phyloP scores from a whole-genome alignment of 202 grass and related monocot species.

The Carex sylvatica region DNA sequence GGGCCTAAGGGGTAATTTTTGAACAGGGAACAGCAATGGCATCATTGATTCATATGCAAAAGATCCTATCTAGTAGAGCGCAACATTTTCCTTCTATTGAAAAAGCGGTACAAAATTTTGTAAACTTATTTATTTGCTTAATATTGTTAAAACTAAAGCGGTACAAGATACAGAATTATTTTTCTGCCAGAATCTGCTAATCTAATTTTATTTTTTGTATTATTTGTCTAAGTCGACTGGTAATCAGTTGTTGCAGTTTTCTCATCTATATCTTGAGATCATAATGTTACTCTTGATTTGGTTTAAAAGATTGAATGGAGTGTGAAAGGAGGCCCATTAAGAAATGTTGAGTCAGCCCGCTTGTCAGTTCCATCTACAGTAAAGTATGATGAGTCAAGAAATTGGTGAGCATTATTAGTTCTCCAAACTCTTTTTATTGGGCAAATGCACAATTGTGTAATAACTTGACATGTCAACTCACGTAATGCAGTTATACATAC shows the following conservation, averaged over 20 bases:
- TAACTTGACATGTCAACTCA: background rate
- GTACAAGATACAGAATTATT: too few relatives aligned
- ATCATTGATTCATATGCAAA: constrained; percentile 98
- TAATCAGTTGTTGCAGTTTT: background rate
- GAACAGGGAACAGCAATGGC: constrained; percentile 91
- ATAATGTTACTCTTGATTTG: background rate
- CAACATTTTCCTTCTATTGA: constrained; percentile 75
- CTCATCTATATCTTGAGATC: background rate
- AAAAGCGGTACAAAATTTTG: constrained; percentile 71
- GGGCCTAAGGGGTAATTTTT: constrained; percentile 22
- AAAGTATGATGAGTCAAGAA: constrained; percentile 72
- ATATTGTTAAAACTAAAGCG: background rate
- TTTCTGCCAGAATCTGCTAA: background rate
- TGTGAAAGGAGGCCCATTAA: constrained; percentile 72
- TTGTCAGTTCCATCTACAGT: constrained; percentile 83
- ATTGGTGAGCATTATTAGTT: constrained; percentile 52
- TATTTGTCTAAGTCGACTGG: too few relatives aligned
- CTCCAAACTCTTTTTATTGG: constrained; percentile 6
- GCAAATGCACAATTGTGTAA: constrained; percentile 5
- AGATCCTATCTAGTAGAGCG: constrained; percentile 72
- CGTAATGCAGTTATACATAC: constrained; percentile 63
- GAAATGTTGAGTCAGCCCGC: constrained; percentile 84
- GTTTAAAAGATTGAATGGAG: constrained; percentile 74
- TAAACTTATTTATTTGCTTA: background rate
- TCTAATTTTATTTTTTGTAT: background rate